Evolutionary conservation across 2,329 filamentous ascomycete species (phyloP).

Genomic region (Trichophyton mentagrophytes): DNA sequence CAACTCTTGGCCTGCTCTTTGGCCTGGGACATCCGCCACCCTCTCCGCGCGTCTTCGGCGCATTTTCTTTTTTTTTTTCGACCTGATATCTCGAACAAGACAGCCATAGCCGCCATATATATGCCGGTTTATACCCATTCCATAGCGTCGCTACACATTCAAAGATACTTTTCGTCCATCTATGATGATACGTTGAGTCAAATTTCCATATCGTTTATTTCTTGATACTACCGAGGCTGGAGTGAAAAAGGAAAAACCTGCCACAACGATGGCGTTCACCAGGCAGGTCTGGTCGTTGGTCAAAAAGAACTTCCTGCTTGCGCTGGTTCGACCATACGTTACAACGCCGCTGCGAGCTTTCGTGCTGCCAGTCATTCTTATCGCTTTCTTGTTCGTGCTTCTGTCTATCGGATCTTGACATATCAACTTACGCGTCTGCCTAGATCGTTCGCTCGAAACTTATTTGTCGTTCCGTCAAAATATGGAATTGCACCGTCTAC

Average conservation of each 20-base stretch:
- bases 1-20: neutral
- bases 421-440: conserved; percentile 14
- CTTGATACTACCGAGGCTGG: neutral
- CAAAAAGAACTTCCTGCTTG: conserved; percentile 45
- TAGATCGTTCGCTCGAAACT: conserved; percentile 59
- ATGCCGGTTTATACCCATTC: neutral
- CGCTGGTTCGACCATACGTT: conserved; percentile 41
- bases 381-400: conserved; percentile 29
- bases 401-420: neutral
- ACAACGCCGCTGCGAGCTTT: conserved; percentile 45
- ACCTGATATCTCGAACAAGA: neutral
- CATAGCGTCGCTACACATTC: neutral
- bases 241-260: neutral
- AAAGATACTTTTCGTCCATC: neutral
- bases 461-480: conserved; percentile 64
- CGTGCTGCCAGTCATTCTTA: conserved; percentile 43
- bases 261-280: conserved; percentile 21
- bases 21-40: neutral
- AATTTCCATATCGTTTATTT: neutral
- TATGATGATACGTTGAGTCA: neutral
- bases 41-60: neutral
- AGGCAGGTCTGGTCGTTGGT: conserved; percentile 45
- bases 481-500: conserved; percentile 57
- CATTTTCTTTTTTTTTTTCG: neutral
- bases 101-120: neutral